Conservation (phyloP, 305 asterid species). For the Fraxinus paxiana region DNA sequence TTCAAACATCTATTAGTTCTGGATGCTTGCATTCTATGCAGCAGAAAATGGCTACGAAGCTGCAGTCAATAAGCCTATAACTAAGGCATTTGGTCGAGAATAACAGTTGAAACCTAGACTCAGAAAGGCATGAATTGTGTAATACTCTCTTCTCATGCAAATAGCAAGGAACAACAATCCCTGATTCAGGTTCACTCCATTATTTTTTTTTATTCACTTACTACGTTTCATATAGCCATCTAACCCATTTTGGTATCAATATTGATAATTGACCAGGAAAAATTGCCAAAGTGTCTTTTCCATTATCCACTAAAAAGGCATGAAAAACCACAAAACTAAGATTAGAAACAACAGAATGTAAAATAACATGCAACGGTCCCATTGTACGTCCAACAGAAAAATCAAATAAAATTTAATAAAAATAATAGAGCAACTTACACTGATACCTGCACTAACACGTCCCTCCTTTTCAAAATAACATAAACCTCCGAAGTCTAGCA, state of each 20-base stretch:
- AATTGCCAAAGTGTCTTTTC: conserved; percentile 5
- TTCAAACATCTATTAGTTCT: conserved; percentile 9
- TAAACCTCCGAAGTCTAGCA: neutral
- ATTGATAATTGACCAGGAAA: conserved; percentile 10
- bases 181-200: neutral
- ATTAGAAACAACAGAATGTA: neutral
- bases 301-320: neutral
- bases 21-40: conserved; percentile 2
- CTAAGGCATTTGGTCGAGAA: neutral
- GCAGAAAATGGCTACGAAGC: conserved; percentile 9
- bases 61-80: neutral
- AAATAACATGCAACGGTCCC: neutral
- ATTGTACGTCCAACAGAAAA: neutral
- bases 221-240: conserved; percentile 6
- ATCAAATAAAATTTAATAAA: neutral
- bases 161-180: neutral
- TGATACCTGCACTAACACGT: neutral
- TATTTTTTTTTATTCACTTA: neutral
- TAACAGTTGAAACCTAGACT: neutral
- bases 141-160: neutral
- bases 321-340: neutral
- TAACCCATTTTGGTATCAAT: neutral
- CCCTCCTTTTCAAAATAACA: neutral
- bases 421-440: neutral
- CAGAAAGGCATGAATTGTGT: neutral